Evolutionary conservation across 31 red algal genomes (phyloP).

Genomic region (Endocladia muricata): DNA sequence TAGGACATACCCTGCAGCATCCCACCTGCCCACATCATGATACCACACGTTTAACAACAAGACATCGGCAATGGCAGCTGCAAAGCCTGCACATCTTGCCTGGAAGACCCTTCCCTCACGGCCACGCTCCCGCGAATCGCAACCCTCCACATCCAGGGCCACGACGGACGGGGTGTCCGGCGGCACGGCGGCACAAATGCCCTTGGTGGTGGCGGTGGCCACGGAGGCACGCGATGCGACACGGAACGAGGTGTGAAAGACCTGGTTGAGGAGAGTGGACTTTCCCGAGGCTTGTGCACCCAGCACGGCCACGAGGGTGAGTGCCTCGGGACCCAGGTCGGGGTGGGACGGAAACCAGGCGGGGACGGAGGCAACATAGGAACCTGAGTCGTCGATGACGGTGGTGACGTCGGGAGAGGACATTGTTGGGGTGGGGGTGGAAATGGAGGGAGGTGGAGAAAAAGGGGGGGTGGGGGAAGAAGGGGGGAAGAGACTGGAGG

Average conservation of each 20-base stretch:
- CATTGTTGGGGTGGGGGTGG: too few relatives aligned
- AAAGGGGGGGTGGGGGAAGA: too few relatives aligned
- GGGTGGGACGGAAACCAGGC: slow-evolving; percentile 80
- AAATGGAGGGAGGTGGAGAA: too few relatives aligned
- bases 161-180: slow-evolving; percentile 7
- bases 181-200: slow-evolving; percentile 51
- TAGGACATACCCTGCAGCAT: slow-evolving; percentile 58
- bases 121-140: slow-evolving; percentile 73
- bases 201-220: slow-evolving; percentile 75
- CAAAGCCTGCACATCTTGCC: slow-evolving; percentile 63
- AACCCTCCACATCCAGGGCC: slow-evolving; percentile 78
- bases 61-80: slow-evolving; percentile 75
- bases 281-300: slow-evolving; percentile 90
- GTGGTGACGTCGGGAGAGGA: slow-evolving; percentile 20
- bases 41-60: slow-evolving; percentile 89
- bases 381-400: slow-evolving; percentile 39
- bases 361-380: slow-evolving; percentile 13
- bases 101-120: slow-evolving; percentile 76
- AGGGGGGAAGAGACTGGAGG: too few relatives aligned
- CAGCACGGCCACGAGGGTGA: slow-evolving; percentile 77
- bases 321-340: slow-evolving; percentile 67
- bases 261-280: slow-evolving; percentile 80
- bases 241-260: slow-evolving; percentile 78
- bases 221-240: slow-evolving; percentile 53
- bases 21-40: slow-evolving; percentile 83